Evolutionary conservation across 2,329 filamentous ascomycete species (phyloP).

Genomic region (Lachnellula suecica): DNA sequence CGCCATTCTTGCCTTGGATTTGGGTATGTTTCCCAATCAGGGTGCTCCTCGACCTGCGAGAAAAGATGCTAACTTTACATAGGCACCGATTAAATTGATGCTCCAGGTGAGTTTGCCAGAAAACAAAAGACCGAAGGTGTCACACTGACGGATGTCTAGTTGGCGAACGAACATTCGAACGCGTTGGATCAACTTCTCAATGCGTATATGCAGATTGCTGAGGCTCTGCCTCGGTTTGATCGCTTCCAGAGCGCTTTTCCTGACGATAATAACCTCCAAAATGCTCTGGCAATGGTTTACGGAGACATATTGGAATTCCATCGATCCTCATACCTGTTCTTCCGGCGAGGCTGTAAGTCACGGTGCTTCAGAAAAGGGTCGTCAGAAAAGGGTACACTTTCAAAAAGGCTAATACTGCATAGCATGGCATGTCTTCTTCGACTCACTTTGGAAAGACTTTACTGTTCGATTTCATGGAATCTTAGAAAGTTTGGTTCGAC

Average conservation of each 20-base stretch:
- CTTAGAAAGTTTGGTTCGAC: conserved; percentile 8
- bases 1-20: conserved; percentile 43
- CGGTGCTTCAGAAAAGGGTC: no score
- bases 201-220: conserved; percentile 40
- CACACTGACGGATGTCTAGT: no score
- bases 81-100: conserved; percentile 16
- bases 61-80: background rate
- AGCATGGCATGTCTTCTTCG: conserved; percentile 17
- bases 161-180: conserved; percentile 20
- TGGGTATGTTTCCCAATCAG: conserved; percentile 32
- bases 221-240: conserved; percentile 39
- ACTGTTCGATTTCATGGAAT: conserved; percentile 10
- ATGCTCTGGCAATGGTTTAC: conserved; percentile 44
- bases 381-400: no score
- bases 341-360: conserved; percentile 28
- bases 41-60: no score
- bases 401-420: conserved; percentile 5
- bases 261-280: conserved; percentile 38
- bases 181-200: conserved; percentile 43
- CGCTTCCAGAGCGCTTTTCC: conserved; percentile 34
- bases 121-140: no score
- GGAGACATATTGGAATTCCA: conserved; percentile 48
- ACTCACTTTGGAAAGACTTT: conserved; percentile 19
- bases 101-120: conserved; percentile 7
- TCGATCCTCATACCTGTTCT: conserved; percentile 45